Conservation (phyloP, 2,329 filamentous ascomycete species). For the Hortaea sp. region DNA sequence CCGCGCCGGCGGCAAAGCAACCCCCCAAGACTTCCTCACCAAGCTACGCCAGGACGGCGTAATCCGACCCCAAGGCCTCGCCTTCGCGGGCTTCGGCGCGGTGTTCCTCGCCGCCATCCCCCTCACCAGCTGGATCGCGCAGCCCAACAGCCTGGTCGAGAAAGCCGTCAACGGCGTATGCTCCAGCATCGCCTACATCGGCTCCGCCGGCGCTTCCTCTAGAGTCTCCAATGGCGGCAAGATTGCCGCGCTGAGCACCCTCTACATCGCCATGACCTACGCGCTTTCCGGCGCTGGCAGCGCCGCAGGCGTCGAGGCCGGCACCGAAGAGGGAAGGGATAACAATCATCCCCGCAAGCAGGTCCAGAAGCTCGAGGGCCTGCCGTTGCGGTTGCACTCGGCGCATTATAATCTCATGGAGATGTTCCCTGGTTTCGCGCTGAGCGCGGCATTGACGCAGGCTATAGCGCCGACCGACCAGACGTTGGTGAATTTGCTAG, state of each 20-base stretch:
- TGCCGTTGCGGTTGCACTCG: conserved; percentile 18
- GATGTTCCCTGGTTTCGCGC: conserved; percentile 19
- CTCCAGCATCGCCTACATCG: conserved; percentile 14
- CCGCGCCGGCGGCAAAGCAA: not conserved
- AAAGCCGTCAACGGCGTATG: conserved; percentile 18
- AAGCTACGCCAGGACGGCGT: conserved; percentile 20
- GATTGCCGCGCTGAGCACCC: conserved; percentile 18
- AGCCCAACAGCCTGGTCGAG: conserved; percentile 16
- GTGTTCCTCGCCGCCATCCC: conserved; percentile 22
- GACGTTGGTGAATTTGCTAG: conserved; percentile 20
- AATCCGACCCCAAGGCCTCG: conserved; percentile 17
- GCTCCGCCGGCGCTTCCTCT: conserved; percentile 11
- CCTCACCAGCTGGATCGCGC: conserved; percentile 18
- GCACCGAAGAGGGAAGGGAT: conserved; percentile 15
- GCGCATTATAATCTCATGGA: conserved; percentile 16
- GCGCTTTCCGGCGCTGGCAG: conserved; percentile 17
- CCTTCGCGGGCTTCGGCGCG: conserved; percentile 15
- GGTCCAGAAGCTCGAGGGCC: conserved; percentile 11
- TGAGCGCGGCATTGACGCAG: conserved; percentile 18
- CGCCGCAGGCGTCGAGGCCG: conserved; percentile 16
- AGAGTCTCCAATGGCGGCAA: conserved; percentile 14
- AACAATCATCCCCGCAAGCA: conserved; percentile 18
- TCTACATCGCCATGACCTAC: conserved; percentile 20
- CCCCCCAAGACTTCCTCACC: conserved; percentile 1
- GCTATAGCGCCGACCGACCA: conserved; percentile 20